phyloP scores from a whole-genome alignment of 2,329 filamentous ascomycete species.

The Neoascochyta sp. region DNA sequence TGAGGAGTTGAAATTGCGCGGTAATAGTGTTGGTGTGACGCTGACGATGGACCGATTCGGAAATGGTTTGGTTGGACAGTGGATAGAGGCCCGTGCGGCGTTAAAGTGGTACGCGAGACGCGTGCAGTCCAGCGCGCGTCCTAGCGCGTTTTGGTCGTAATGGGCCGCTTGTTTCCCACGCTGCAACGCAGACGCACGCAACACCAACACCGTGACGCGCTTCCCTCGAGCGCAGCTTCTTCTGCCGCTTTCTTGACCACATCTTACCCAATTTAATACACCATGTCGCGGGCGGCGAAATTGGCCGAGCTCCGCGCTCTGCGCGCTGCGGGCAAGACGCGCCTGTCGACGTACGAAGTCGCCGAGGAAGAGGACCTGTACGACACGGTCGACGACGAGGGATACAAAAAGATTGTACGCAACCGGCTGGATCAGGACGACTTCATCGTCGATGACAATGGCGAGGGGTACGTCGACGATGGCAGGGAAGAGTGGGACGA shows the following conservation, averaged over 20 bases:
- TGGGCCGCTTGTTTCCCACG: no score
- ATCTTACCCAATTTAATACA: conserved; percentile 14
- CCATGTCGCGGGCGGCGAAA: conserved; percentile 36
- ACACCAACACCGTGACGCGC: conserved; percentile 9
- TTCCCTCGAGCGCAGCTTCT: conserved; percentile 11
- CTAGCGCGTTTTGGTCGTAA: conserved; percentile 19
- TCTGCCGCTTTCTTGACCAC: conserved; percentile 12
- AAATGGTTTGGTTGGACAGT: conserved; percentile 9
- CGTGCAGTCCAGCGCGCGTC: no score
- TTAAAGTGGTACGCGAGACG: no score
- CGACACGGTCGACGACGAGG: conserved; percentile 93
- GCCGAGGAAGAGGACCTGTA: conserved; percentile 82
- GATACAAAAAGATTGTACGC: conserved; percentile 93
- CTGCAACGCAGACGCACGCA: no score
- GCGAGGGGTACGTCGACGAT: conserved; percentile 93
- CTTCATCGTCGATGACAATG: conserved; percentile 98
- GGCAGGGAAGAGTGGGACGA: conserved; percentile 66
- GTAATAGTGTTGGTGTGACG: no score
- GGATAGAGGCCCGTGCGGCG: no score
- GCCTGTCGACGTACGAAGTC: conserved; percentile 80
- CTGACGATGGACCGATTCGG: conserved; percentile 6
- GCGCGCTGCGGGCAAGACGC: conserved; percentile 85
- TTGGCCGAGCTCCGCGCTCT: conserved; percentile 78
- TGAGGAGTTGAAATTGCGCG: conserved; percentile 2
- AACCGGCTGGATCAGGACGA: conserved; percentile 88